Percentiles rank a stretch among this genome's conserved stretches.
These are phyloP conservation scores for Micractinium conductrix DNA, from an alignment of 139 green algal genomes.

Conservation along the genomic window DNA sequence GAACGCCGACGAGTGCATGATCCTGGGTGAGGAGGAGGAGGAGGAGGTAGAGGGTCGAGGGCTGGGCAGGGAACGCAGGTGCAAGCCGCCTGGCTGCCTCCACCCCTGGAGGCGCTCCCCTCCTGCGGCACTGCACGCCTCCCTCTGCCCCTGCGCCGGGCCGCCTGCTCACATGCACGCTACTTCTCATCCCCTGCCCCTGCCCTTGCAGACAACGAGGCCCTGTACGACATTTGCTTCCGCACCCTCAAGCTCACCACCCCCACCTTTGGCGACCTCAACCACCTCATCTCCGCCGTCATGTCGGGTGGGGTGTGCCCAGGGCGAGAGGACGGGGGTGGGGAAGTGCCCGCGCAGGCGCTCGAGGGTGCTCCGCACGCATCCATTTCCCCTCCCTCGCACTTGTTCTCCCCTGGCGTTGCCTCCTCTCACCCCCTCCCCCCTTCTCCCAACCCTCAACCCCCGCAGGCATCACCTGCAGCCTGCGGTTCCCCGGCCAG, in stretches of 20 bases:
- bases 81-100: too few species aligned
- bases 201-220: conserved; percentile 92
- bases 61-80: too few species aligned
- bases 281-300: conserved; percentile 99
- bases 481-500: conserved; percentile 99
- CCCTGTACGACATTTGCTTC: conserved; percentile 99
- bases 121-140: too few species aligned
- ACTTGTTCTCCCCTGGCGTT: background rate
- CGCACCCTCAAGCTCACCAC: conserved; percentile 99
- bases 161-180: too few species aligned
- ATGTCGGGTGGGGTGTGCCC: conserved; percentile 80
- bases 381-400: background rate
- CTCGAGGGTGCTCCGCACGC: too few species aligned
- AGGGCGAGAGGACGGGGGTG: background rate
- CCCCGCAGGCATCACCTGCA: conserved; percentile 95
- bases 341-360: too few species aligned
- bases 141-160: too few species aligned
- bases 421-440: background rate
- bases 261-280: conserved; percentile 97
- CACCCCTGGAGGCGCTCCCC: too few species aligned
- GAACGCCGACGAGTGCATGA: conserved; percentile 99
- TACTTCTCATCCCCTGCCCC: too few species aligned
- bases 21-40: too few species aligned
- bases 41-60: too few species aligned
- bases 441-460: background rate